phyloP scores from a whole-genome alignment of 2,329 filamentous ascomycete species.

The Zymoseptoria crescenta region DNA sequence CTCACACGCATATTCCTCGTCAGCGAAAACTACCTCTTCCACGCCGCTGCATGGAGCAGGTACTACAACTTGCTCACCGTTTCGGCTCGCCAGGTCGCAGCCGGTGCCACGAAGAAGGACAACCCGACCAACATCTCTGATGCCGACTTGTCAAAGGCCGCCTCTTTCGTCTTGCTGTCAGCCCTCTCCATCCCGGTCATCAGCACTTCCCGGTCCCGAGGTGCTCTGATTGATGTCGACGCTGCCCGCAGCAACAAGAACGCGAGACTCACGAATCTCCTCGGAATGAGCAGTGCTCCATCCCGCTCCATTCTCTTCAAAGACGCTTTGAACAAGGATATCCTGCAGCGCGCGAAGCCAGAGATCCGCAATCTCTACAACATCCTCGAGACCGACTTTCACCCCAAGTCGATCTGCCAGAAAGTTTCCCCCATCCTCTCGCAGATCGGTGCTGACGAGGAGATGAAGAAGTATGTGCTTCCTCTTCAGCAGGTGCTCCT shows the following conservation, averaged over 20 bases:
- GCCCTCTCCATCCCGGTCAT: conserved; percentile 98
- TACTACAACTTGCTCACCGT: conserved; percentile 96
- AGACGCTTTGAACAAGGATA: conserved; percentile 88
- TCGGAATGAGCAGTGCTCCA: conserved; percentile 85
- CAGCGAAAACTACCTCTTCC: conserved; percentile 98
- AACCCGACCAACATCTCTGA: conserved; percentile 78
- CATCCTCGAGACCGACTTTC: conserved; percentile 98
- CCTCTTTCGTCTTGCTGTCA: conserved; percentile 90
- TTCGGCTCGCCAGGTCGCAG: conserved; percentile 72
- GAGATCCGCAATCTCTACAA: conserved; percentile 98
- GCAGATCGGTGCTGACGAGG: conserved; percentile 85
- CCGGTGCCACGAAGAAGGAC: conserved; percentile 84
- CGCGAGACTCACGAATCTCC: conserved; percentile 86
- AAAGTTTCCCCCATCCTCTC: conserved; percentile 95
- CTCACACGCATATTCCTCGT: conserved; percentile 97
- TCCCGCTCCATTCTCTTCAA: conserved; percentile 89
- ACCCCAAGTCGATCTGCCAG: conserved; percentile 95
- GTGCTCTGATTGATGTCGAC: conserved; percentile 92
- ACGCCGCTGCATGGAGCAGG: conserved; percentile 92
- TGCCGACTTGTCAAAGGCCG: conserved; percentile 84
- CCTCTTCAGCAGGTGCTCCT: conserved; percentile 98
- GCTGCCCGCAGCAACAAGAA: conserved; percentile 99
- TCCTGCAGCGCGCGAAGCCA: conserved; percentile 83
- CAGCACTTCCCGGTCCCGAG: conserved; percentile 92
- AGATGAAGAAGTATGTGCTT: conserved; percentile 95